phyloP scores from a whole-genome alignment of 257 asterid genomes.

The Nicotiana undulata region DNA sequence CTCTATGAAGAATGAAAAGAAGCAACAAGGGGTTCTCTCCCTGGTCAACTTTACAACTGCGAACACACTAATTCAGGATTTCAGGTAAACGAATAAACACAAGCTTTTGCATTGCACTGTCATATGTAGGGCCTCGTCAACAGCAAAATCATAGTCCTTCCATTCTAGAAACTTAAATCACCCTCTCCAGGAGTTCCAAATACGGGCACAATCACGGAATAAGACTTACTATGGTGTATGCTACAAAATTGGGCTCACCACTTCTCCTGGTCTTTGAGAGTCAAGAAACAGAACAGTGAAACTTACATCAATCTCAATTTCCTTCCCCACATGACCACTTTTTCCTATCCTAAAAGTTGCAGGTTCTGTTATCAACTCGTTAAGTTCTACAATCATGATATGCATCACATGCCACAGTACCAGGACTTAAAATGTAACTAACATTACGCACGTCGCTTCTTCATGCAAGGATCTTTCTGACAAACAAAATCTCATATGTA shows the following conservation, averaged over 20 bases:
- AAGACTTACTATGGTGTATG: not conserved
- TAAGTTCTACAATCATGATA: not conserved
- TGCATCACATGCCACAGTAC: not conserved
- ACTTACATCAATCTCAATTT: not conserved
- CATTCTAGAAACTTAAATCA: not conserved
- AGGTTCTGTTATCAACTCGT: not conserved
- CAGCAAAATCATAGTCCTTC: not conserved
- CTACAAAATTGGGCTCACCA: not conserved
- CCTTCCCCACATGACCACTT: not conserved
- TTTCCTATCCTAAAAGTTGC: not conserved
- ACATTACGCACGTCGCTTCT: not conserved
- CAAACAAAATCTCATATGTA: not conserved
- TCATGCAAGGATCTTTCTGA: not conserved
- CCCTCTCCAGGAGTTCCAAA: not conserved
- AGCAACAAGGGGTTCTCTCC: not conserved
- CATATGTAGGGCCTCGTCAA: not conserved
- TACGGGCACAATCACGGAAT: not conserved
- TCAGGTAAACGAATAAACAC: not conserved
- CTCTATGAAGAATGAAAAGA: not conserved
- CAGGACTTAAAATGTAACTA: not conserved
- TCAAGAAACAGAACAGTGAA: not conserved
- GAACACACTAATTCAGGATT: not conserved
- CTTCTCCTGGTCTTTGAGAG: not conserved
- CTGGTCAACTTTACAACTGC: not conserved
- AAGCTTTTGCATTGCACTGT: not conserved